Evolutionary conservation across 2,329 filamentous ascomycete species (phyloP).

Genomic region (Aspergillus clavatus): DNA sequence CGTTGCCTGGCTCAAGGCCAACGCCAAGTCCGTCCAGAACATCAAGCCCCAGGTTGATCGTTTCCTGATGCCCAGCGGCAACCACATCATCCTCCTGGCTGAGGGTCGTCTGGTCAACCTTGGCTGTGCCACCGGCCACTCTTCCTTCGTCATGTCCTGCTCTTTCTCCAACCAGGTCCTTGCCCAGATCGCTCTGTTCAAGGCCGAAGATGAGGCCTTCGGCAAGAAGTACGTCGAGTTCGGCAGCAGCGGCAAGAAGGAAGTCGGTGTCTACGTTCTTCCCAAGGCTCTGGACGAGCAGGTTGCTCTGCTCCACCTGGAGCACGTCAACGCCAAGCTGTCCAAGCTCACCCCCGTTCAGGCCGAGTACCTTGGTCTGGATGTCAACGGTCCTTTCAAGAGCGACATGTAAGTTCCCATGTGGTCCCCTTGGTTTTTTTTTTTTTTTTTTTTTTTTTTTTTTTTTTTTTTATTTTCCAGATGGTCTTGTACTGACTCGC

Average conservation of each 20-base stretch:
- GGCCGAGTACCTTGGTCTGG: slow-evolving; percentile 89
- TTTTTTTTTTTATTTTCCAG: too few species aligned
- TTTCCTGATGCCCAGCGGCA: slow-evolving; percentile 87
- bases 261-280: slow-evolving; percentile 88
- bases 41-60: slow-evolving; percentile 99
- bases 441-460: too few species aligned
- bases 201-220: slow-evolving; percentile 81
- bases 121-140: slow-evolving; percentile 97
- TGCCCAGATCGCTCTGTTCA: slow-evolving; percentile 97
- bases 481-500: too few species aligned
- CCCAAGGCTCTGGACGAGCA: slow-evolving; percentile 99
- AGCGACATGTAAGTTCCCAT: slow-evolving; percentile 65
- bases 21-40: slow-evolving; percentile 88
- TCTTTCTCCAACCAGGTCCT: slow-evolving; percentile 99
- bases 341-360: slow-evolving; percentile 78
- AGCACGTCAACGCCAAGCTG: slow-evolving; percentile 91
- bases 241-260: slow-evolving; percentile 84
- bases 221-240: slow-evolving; percentile 95
- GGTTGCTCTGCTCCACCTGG: slow-evolving; percentile 89
- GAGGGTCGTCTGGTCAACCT: slow-evolving; percentile 99
- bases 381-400: slow-evolving; percentile 90
- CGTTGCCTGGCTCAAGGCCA: slow-evolving; percentile 98
- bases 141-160: slow-evolving; percentile 99
- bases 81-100: slow-evolving; percentile 96
- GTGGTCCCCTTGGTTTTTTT: not conserved